Evolutionary conservation across 805 yeast genomes (phyloP).

Genomic region (Wickerhamiella lipophila): DNA sequence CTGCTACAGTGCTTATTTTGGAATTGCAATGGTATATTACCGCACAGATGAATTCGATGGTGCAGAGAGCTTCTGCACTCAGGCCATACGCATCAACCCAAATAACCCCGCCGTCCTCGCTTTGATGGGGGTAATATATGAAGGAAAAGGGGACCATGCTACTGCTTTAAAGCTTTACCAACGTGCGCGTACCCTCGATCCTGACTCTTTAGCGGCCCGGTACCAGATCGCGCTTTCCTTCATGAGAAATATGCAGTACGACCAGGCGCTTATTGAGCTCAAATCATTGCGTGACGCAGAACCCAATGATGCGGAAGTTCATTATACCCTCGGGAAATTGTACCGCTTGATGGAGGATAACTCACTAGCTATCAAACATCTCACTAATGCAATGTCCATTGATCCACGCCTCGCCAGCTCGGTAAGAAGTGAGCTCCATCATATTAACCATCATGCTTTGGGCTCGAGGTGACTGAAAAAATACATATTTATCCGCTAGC

Average conservation of each 20-base stretch:
- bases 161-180: conserved; percentile 74
- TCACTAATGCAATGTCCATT: conserved; percentile 75
- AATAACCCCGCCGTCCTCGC: conserved; percentile 79
- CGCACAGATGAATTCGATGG: conserved; percentile 71
- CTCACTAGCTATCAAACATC: conserved; percentile 68
- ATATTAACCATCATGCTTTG: background rate
- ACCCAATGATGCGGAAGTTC: conserved; percentile 92
- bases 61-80: conserved; percentile 77
- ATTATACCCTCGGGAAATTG: conserved; percentile 74
- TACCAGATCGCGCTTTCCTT: conserved; percentile 80
- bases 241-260: conserved; percentile 56
- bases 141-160: conserved; percentile 52
- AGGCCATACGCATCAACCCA: conserved; percentile 81
- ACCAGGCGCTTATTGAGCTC: conserved; percentile 61
- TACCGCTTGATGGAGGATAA: conserved; percentile 65
- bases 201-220: conserved; percentile 70
- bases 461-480: background rate
- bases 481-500: background rate
- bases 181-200: conserved; percentile 72
- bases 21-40: conserved; percentile 86
- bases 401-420: conserved; percentile 54
- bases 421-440: background rate
- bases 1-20: conserved; percentile 91
- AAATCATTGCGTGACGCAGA: conserved; percentile 61
- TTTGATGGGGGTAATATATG: conserved; percentile 88